Evolutionary conservation across 306 rosid species (phyloP), one percentile per base, ranked within the genome.

Genomic region (Citrullus colocynthis): DNA sequence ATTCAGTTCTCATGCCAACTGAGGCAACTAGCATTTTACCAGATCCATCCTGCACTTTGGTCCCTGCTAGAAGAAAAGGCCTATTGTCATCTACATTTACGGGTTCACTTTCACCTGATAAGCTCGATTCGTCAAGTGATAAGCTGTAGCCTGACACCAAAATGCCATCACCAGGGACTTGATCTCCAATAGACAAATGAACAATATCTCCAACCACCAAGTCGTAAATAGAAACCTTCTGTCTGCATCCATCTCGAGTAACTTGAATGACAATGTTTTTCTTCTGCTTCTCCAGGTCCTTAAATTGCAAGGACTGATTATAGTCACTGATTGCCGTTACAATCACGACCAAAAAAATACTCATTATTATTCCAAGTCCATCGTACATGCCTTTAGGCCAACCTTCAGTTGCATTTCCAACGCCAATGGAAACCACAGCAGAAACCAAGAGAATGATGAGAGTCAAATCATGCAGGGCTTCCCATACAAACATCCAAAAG

Each of bases 1-100:
- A 95, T 89, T 95, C 97, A n/a, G 97, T 95, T 77, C 87, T 89
- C 97, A 87, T 91, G 2, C 98, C 97, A 77, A 95, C 98, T 13
- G 92, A 79, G 36, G 93, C 85, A 56, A 92, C 91, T 2, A 92
- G 81, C 97, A 95, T 92, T 84, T 88, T 95, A 28, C 91, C 97
- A 79, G 91, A 88, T 30, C 97, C 98, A 66, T 89, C 96, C 87
- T 90, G 96, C 49, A 92, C 97, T 61, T 89, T 87, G 56, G 97
- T 95, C 21, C 98, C 98, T 0, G 87, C 77, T 18, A 95, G 86
- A 65, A 95, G 85, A 82, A 87, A 95, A 34, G 97, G 98, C 61
- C 74, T 85, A 0, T 58, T 28, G 44, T 78, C 5, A 48, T 79
- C 78, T 17, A 86, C 82, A 64, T 83, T 66, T 55, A 87, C 91